These are phyloP conservation scores for Neurospora terricola DNA, from an alignment of 495 filamentous ascomycete species.

Conservation along the genomic window DNA sequence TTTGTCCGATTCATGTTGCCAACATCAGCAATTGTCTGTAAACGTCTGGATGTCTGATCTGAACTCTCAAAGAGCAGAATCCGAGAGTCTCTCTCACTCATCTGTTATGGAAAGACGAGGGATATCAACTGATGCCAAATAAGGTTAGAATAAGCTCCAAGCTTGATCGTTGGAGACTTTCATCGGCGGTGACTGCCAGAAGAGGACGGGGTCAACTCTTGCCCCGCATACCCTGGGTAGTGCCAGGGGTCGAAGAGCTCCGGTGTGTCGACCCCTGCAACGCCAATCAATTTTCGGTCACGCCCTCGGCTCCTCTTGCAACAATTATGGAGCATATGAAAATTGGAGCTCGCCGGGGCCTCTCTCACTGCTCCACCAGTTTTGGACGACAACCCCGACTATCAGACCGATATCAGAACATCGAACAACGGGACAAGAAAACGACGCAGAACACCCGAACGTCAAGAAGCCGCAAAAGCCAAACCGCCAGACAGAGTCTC, in stretches of 20 bases:
- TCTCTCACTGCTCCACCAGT: background rate
- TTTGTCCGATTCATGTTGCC: background rate
- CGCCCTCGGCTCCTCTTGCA: constrained; percentile 17
- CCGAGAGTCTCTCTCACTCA: too few relatives aligned
- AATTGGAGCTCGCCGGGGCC: constrained; percentile 7
- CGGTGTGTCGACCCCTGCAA: constrained; percentile 2
- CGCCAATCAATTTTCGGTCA: background rate
- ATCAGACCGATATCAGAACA: background rate
- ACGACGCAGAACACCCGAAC: background rate
- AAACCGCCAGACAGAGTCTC: background rate
- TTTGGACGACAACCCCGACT: background rate
- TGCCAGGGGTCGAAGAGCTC: constrained; percentile 6
- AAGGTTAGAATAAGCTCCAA: background rate
- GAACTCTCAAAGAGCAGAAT: background rate
- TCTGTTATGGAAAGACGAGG: background rate
- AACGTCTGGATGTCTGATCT: background rate
- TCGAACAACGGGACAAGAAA: background rate
- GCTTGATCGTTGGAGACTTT: background rate
- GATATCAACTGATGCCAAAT: background rate
- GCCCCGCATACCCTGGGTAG: constrained; percentile 12
- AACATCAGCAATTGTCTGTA: background rate
- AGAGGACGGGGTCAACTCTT: constrained; percentile 6
- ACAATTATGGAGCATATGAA: constrained; percentile 20
- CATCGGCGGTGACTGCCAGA: constrained; percentile 18
- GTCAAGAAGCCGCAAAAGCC: background rate